These are phyloP conservation scores for Herpetospermum pedunculosum DNA, from an alignment of 306 rosid species.

Conservation along the genomic window DNA sequence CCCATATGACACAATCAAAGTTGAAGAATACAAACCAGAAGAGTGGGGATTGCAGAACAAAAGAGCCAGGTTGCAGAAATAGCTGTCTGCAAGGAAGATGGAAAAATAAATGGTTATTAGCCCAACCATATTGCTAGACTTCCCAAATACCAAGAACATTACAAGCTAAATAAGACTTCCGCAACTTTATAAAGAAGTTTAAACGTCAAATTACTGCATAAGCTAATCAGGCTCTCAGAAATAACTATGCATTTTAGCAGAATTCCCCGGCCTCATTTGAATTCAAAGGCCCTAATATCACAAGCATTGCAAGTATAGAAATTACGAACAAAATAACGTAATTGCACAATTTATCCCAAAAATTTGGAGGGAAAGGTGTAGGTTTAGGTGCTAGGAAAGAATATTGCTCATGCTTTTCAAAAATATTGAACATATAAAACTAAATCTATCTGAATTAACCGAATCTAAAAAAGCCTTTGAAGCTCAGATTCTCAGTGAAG, in stretches of 20 bases:
- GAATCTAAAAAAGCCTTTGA: neutral
- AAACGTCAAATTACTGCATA: neutral
- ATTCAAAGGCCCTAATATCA: neutral
- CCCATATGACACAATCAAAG: neutral
- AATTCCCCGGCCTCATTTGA: neutral
- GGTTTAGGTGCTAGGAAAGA: neutral
- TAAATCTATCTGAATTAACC: neutral
- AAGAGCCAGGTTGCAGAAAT: conserved; percentile 73
- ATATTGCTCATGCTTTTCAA: neutral
- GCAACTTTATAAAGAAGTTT: neutral
- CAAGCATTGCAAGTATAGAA: neutral
- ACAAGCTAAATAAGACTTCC: neutral
- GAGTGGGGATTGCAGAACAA: conserved; percentile 76
- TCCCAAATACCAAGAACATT: neutral
- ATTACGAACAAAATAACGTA: neutral
- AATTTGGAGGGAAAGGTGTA: no score
- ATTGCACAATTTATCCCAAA: no score
- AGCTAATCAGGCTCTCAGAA: neutral
- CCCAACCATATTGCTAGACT: neutral
- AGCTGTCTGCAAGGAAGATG: conserved; percentile 38
- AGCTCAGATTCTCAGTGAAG: neutral
- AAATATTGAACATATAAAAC: neutral
- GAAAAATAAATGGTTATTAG: neutral
- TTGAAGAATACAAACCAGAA: conserved; percentile 49
- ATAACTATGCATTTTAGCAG: neutral